These are phyloP conservation scores for Canna indica DNA, from an alignment of 176 grass and related monocot genomes.

Conservation along the genomic window DNA sequence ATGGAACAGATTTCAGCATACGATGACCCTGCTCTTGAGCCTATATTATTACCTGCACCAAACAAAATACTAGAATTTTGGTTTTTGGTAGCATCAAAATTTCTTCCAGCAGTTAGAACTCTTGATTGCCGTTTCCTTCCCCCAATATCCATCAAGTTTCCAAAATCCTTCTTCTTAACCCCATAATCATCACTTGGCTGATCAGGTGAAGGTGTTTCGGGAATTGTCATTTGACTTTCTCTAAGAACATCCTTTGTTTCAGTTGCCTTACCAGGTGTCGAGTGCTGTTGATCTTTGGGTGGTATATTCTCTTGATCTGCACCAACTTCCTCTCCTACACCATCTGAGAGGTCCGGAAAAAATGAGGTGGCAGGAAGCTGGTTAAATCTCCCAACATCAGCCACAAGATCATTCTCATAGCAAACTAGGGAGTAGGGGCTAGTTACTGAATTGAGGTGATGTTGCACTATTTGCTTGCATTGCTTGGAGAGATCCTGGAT, in stretches of 20 bases:
- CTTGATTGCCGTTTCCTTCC: constrained; percentile 84
- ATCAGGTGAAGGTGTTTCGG: constrained; percentile 98
- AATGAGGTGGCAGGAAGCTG: constrained; percentile 45
- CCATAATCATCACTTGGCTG: constrained; percentile 52
- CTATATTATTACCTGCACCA: constrained; percentile 50
- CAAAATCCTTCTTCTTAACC: constrained; percentile 81
- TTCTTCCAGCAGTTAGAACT: constrained; percentile 38
- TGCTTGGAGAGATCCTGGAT: constrained; percentile 70
- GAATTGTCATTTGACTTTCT: constrained; percentile 87
- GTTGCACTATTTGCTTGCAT: constrained; percentile 85
- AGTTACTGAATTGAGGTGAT: constrained; percentile 81
- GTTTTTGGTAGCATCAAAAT: constrained; percentile 34
- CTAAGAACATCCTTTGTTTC: constrained; percentile 59
- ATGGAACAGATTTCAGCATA: constrained; percentile 77
- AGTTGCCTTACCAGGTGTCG: constrained; percentile 60
- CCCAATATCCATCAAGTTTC: constrained; percentile 47
- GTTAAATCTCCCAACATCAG: constrained; percentile 41
- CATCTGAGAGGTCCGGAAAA: constrained; percentile 63
- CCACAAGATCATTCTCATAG: constrained; percentile 50
- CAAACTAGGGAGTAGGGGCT: constrained; percentile 86
- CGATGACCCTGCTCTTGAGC: constrained; percentile 57
- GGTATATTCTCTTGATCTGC: constrained; percentile 72
- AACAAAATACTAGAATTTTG: constrained; percentile 43
- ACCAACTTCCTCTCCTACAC: constrained; percentile 28
- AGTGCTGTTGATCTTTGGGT: constrained; percentile 62